phyloP scores from a whole-genome alignment of 371 early-diverging fungal species.

The Vairimorpha necatrix region DNA sequence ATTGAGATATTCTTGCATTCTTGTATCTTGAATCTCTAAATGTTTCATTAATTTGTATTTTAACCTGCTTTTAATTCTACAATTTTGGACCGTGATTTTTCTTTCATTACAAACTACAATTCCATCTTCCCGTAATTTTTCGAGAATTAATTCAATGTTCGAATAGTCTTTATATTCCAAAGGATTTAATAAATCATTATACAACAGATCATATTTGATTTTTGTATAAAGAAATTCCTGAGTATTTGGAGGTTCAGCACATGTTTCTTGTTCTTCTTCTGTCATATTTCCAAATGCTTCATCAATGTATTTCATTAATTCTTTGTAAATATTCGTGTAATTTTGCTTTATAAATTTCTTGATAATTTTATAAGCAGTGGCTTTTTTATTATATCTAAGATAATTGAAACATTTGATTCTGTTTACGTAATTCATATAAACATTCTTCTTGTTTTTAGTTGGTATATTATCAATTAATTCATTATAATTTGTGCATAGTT shows the following conservation, averaged over 20 bases:
- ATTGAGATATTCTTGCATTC: not conserved
- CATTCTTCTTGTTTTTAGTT: not conserved
- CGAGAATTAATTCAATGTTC: not conserved
- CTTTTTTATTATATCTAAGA: not conserved
- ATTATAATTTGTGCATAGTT: not conserved
- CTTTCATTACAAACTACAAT: not conserved
- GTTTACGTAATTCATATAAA: slow-evolving; percentile 4
- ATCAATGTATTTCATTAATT: not conserved
- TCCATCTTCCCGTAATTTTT: not conserved
- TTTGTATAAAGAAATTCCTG: slow-evolving; percentile 15
- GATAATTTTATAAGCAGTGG: not conserved
- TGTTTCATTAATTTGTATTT: not conserved
- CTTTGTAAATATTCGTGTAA: not conserved
- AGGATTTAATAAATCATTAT: not conserved
- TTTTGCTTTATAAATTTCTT: slow-evolving; percentile 2
- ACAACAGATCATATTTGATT: slow-evolving; percentile 3
- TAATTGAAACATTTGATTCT: not conserved
- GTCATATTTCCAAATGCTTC: not conserved
- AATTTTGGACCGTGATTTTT: not conserved
- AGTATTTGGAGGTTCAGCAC: not conserved
- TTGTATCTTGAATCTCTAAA: not conserved
- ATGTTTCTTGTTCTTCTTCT: not conserved
- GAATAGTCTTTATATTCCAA: not conserved
- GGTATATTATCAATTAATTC: not conserved
- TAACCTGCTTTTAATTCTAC: not conserved